Conservation (phyloP, 2,329 filamentous ascomycete genomes). For the Corynespora cassiicola region DNA sequence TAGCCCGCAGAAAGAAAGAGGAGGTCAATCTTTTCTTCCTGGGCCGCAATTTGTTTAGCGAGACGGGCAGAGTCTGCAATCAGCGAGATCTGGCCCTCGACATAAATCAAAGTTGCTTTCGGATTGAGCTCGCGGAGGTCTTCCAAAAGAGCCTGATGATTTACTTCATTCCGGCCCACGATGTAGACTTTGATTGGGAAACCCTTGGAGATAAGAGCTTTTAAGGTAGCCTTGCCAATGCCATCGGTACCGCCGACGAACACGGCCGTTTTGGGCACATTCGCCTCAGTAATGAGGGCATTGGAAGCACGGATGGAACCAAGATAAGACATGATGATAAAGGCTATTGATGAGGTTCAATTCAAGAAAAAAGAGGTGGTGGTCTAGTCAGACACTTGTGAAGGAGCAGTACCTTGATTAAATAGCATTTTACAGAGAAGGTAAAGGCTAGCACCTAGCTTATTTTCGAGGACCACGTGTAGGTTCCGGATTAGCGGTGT, state of each 20-base stretch:
- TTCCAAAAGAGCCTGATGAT: constrained; percentile 42
- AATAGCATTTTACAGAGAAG: too few species aligned
- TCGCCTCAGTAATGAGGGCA: constrained; percentile 47
- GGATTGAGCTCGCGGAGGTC: constrained; percentile 47
- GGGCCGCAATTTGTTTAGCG: constrained; percentile 46
- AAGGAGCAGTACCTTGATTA: too few species aligned
- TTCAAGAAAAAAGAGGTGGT: too few species aligned
- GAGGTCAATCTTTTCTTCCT: constrained; percentile 51
- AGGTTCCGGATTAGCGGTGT: too few species aligned
- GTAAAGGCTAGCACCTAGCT: too few species aligned
- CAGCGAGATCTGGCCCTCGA: constrained; percentile 52
- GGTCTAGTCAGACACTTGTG: too few species aligned
- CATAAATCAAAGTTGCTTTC: constrained; percentile 52
- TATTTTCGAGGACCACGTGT: too few species aligned
- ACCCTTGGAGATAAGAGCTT: constrained; percentile 45
- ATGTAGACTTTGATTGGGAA: constrained; percentile 50
- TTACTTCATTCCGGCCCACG: constrained; percentile 50
- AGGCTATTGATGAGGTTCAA: too few species aligned
- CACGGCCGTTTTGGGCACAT: constrained; percentile 47
- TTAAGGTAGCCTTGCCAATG: constrained; percentile 52
- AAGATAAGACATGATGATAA: too few species aligned
- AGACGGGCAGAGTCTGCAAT: constrained; percentile 51
- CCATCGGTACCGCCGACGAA: constrained; percentile 57
- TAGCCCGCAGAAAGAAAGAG: constrained; percentile 56
- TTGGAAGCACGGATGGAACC: too few species aligned